phyloP scores from a whole-genome alignment of 768 basidiomycete species.

The Wakefieldia striispora region DNA sequence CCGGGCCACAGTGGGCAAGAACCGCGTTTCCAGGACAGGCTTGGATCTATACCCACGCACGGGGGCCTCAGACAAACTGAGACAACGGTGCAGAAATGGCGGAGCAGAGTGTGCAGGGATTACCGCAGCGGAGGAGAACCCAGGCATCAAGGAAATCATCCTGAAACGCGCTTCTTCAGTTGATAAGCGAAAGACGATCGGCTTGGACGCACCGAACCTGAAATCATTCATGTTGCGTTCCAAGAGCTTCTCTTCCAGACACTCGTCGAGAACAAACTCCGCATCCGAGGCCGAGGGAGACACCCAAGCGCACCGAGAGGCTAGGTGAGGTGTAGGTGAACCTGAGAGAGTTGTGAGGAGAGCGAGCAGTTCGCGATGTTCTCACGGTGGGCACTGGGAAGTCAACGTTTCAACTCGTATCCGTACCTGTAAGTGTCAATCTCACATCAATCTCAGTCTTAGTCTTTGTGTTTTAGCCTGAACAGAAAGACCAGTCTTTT shows the following conservation, averaged over 20 bases:
- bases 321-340: too few relatives aligned
- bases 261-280: not conserved
- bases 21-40: constrained; percentile 18
- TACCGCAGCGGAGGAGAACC: constrained; percentile 19
- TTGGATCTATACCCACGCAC: constrained; percentile 24
- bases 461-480: too few relatives aligned
- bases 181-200: not conserved
- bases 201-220: not conserved
- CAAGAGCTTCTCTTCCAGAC: constrained; percentile 3
- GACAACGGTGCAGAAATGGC: not conserved
- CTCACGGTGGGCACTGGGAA: too few relatives aligned
- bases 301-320: constrained; percentile 7
- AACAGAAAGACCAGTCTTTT: too few relatives aligned
- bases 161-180: constrained; percentile 13
- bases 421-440: too few relatives aligned
- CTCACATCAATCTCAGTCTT: too few relatives aligned
- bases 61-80: too few relatives aligned
- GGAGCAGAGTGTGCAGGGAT: not conserved
- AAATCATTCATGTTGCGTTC: constrained; percentile 14
- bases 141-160: constrained; percentile 18
- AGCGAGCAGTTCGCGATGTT: too few relatives aligned
- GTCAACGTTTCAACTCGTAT: too few relatives aligned
- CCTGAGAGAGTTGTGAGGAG: too few relatives aligned
- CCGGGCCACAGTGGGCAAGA: constrained; percentile 30
- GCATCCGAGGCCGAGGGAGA: not conserved